phyloP scores from a whole-genome alignment of 306 rosid genomes.

The Lithocarpus polystachyus region DNA sequence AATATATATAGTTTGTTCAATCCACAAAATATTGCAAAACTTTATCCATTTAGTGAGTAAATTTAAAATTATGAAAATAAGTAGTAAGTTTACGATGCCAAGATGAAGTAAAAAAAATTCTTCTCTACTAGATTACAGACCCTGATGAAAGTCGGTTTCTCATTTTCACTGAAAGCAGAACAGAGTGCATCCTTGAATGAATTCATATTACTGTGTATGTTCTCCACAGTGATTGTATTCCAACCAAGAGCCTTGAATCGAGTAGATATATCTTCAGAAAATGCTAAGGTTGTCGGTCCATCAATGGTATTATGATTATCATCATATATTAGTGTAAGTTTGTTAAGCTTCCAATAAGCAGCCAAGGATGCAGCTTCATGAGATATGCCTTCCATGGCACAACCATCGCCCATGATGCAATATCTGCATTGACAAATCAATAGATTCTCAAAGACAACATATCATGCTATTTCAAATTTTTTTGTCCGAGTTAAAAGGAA shows the following conservation, averaged over 20 bases:
- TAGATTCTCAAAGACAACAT: not conserved
- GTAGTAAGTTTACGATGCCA: not conserved
- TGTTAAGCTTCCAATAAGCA: not conserved
- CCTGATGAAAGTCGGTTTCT: slow-evolving; percentile 5
- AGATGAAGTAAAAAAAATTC: not conserved
- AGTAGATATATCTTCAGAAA: not conserved
- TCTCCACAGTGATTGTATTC: not conserved
- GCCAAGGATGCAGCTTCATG: not conserved
- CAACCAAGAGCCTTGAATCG: not conserved
- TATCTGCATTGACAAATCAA: not conserved
- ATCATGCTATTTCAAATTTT: not conserved
- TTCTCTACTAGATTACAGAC: not conserved
- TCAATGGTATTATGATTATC: slow-evolving; percentile 1
- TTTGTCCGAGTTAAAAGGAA: no score
- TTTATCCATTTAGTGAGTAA: not conserved
- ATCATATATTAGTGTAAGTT: not conserved
- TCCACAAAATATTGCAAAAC: not conserved
- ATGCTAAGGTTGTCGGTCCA: not conserved
- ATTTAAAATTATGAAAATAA: no score
- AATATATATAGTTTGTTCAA: not conserved
- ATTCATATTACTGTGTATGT: not conserved
- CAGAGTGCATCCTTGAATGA: not conserved
- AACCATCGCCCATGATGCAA: not conserved
- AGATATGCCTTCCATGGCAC: not conserved
- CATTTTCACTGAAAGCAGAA: not conserved